Base-by-base conservation (phyloP, 73 alveolate genomes). In the Symbiodinium pilosum region DNA sequence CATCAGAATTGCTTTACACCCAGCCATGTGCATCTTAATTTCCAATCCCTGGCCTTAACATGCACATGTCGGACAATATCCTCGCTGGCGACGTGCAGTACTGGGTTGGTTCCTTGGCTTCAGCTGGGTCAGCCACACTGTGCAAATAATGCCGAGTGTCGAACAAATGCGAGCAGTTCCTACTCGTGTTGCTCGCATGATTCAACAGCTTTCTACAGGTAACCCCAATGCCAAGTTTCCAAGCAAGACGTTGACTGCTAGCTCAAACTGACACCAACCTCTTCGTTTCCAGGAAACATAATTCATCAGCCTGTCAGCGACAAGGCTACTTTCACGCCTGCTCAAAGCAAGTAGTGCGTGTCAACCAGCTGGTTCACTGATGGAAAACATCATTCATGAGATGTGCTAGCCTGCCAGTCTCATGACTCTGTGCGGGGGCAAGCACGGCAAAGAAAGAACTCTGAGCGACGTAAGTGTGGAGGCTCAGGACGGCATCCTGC, bases 41-140 rank as follows among this genome's bases (percentile, higher is more conserved):
- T n/a, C n/a, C n/a, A n/a, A n/a, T n/a, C n/a, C n/a, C n/a, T 24
- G 12, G 81, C 81, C 34, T 64, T 64, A 9, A 64, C 81, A 28
- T 64, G 81, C 93, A 84, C 21, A 21, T 84, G 73, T 44, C 44
- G 32, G 5, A 43, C 77, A 24, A 43, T 20, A 26, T 43, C 43
- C 43, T 84, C 38, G 44, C 68, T 38, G 52, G 93, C 44, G 75
- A 84, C n/a, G 43, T 38, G 73, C 14, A 84, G 73, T 21, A 84
- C 93, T 12, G 93, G 93, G 43, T 84, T 84, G 7, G 93, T 84
- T 42, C 93, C 93, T 64, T 20, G 81, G 81, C 81, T 64, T 28
- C 38, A 64, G 32, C n/a, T n/a, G n/a, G n/a, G n/a, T n/a, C n/a
- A n/a, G n/a, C n/a, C n/a, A n/a, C n/a, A n/a, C n/a, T n/a, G n/a